Evolutionary conservation across 2,329 filamentous ascomycete species (phyloP).

Genomic region (Orbilia brochopaga): DNA sequence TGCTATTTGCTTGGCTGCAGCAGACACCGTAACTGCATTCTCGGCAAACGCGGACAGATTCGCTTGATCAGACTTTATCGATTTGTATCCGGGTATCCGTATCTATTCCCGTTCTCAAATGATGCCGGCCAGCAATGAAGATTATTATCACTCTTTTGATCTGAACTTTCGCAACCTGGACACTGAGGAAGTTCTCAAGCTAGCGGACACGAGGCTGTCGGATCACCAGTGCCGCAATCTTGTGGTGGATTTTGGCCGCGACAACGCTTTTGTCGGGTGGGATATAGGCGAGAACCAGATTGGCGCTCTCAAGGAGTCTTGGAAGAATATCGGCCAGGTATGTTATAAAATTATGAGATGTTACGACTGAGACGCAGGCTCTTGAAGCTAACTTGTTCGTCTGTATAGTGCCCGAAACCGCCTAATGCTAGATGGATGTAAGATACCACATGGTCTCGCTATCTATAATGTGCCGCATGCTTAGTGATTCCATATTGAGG

Average conservation of each 20-base stretch:
- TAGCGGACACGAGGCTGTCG: slow-evolving; percentile 31
- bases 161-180: slow-evolving; percentile 37
- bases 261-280: slow-evolving; percentile 41
- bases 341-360: background rate
- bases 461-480: background rate
- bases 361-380: background rate
- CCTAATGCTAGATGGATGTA: slow-evolving; percentile 40
- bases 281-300: slow-evolving; percentile 28
- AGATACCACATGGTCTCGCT: slow-evolving; percentile 9
- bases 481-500: background rate
- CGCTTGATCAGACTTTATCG: too few species aligned
- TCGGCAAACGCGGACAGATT: too few species aligned
- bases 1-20: background rate
- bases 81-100: background rate
- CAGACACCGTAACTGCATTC: too few species aligned
- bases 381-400: background rate
- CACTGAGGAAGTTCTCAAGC: slow-evolving; percentile 26
- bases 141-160: slow-evolving; percentile 27
- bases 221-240: slow-evolving; percentile 34
- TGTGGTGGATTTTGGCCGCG: slow-evolving; percentile 40
- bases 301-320: slow-evolving; percentile 24
- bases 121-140: slow-evolving; percentile 9
- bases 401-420: slow-evolving; percentile 11
- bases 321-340: slow-evolving; percentile 33
- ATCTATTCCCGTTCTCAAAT: background rate